Evolutionary conservation across 163 green algal genomes (phyloP), one percentile per base, ranked within the genome.

Genomic region (Scenedesmus sp.): DNA sequence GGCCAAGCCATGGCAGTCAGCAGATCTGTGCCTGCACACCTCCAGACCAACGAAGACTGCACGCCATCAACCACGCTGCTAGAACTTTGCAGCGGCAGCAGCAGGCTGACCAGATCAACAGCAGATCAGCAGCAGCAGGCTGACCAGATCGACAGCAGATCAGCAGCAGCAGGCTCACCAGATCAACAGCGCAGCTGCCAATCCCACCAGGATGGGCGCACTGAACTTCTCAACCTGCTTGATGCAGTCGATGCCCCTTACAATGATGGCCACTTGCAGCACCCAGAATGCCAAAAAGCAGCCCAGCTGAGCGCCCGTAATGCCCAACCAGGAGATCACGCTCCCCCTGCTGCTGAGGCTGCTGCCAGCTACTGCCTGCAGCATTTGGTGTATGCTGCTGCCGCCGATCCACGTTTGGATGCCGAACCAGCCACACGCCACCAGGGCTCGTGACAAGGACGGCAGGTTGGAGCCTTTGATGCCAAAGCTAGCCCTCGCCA

Each of bases 341-440:
- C 43, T 30, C 51, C 90, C 51, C 65, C 35, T 46, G 84, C 65
- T 76, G 65, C 7, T 76, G 33, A 93, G 7, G 26, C 78, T 81
- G 35, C 92, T 92, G 22, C 65, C 85, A 13, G 82, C 86, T 2
- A 95, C 68, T 3, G 91, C 87, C 72, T 81, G 51, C 43, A 94
- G 70, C 92, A 95, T 94, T 81, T 95, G 89, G 88, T 94, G 91
- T 13, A 98, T 94, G 73, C 89, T 91, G 83, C 87, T 90, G 40
- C 93, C 95, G 16, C 95, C 95, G 24, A 97, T 92, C 93, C 94
- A 96, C 7, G 95, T 97, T 85, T 98, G 95, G 78, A 98, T 97
- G 22, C 96, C 96, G 89, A 97, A 98, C 96, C 96, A 98, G 40
- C 94, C 96, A 88, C 94, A 97, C 2, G 96, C 96, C 44, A 98